These are phyloP conservation scores for Colletotrichum scovillei DNA, from an alignment of 2,329 filamentous ascomycete species.

Conservation along the genomic window DNA sequence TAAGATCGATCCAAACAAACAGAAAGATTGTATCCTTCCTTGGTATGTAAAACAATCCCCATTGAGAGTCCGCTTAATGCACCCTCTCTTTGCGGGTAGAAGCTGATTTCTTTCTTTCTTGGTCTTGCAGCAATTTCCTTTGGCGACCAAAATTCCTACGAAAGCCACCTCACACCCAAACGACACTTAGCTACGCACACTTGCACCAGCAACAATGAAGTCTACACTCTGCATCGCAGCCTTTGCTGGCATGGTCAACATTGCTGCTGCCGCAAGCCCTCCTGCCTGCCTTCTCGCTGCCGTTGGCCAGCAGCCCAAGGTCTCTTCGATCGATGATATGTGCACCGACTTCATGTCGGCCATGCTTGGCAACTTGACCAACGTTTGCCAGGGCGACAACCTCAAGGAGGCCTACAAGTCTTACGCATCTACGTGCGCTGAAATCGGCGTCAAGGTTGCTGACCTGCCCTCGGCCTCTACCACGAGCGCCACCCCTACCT, in stretches of 20 bases:
- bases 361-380: constrained; percentile 34
- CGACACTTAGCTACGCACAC: background rate
- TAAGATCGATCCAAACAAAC: background rate
- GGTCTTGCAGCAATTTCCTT: background rate
- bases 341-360: constrained; percentile 33
- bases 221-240: constrained; percentile 13
- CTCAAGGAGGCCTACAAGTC: constrained; percentile 28
- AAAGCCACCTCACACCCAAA: background rate
- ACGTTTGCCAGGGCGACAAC: constrained; percentile 10
- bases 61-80: background rate
- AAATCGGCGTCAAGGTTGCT: constrained; percentile 18
- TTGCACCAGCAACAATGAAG: constrained; percentile 1
- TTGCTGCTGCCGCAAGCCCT: constrained; percentile 27
- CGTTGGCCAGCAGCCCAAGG: constrained; percentile 31
- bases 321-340: constrained; percentile 17
- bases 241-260: constrained; percentile 19
- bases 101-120: background rate
- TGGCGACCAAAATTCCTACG: background rate
- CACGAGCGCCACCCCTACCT: background rate
- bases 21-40: background rate
- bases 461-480: constrained; percentile 4
- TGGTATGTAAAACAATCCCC: background rate
- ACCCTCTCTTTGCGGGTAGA: background rate
- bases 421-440: constrained; percentile 27
- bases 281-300: constrained; percentile 36